Evolutionary conservation across 495 filamentous ascomycete genomes (phyloP).

Genomic region (Niebla homalea): DNA sequence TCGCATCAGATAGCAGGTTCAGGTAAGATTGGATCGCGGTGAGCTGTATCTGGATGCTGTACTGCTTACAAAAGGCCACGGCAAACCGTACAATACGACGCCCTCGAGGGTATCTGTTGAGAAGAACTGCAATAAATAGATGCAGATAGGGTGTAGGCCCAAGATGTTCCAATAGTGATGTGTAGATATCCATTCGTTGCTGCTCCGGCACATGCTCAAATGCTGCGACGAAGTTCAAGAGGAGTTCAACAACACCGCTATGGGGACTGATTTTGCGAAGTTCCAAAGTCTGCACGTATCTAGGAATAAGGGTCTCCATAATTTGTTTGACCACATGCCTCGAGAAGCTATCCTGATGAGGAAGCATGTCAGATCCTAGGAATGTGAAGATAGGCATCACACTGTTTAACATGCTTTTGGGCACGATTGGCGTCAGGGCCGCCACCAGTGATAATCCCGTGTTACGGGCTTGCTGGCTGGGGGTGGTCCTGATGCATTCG

Average conservation of each 20-base stretch:
- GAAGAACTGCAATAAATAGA: constrained; percentile 56
- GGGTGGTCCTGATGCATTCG: constrained; percentile 76
- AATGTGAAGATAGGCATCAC: constrained; percentile 99
- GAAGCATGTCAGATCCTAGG: constrained; percentile 77
- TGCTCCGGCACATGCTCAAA: constrained; percentile 89
- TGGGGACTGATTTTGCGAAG: constrained; percentile 64
- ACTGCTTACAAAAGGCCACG: constrained; percentile 34
- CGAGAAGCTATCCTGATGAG: constrained; percentile 89
- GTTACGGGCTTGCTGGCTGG: constrained; percentile 84
- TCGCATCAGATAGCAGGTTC: constrained; percentile 54
- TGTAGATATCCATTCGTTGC: constrained; percentile 66
- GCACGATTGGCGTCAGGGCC: constrained; percentile 65
- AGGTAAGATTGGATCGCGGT: constrained; percentile 47
- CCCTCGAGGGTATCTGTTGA: constrained; percentile 49
- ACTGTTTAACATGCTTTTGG: constrained; percentile 81
- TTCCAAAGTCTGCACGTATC: constrained; percentile 73
- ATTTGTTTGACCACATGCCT: constrained; percentile 83
- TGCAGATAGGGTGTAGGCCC: constrained; percentile 72
- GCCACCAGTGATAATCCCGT: constrained; percentile 80
- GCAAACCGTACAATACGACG: constrained; percentile 30
- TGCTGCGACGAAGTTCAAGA: constrained; percentile 84
- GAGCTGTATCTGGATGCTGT: constrained; percentile 51
- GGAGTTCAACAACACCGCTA: constrained; percentile 66
- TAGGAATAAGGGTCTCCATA: constrained; percentile 78
- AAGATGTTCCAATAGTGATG: constrained; percentile 62